These are phyloP conservation scores for Quercus lobata DNA, from an alignment of 331 rosid species.

Conservation along the genomic window DNA sequence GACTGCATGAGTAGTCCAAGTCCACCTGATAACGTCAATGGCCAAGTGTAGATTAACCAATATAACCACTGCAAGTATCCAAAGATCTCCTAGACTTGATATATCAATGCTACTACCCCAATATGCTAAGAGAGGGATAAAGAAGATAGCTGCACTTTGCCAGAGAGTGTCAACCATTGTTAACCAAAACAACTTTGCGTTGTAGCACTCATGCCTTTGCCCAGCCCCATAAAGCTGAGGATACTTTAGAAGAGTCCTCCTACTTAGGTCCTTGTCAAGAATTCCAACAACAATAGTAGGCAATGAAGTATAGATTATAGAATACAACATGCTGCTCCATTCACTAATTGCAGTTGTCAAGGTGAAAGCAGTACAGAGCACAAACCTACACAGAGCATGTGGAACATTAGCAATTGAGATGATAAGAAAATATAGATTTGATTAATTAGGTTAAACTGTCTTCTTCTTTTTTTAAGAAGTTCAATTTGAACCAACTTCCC, in stretches of 20 bases:
- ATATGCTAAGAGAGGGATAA: constrained; percentile 65
- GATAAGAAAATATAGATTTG: neutral
- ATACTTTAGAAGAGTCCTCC: constrained; percentile 56
- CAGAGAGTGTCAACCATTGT: constrained; percentile 73
- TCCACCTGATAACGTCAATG: constrained; percentile 83
- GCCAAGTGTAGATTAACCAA: constrained; percentile 86
- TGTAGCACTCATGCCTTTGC: constrained; percentile 78
- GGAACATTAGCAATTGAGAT: neutral
- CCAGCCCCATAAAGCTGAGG: constrained; percentile 93
- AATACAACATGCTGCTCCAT: constrained; percentile 82
- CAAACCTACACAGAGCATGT: constrained; percentile 57
- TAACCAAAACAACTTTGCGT: constrained; percentile 69
- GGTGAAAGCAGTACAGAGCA: constrained; percentile 59
- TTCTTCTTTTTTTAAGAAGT: neutral
- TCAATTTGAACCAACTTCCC: neutral
- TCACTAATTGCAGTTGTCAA: constrained; percentile 82
- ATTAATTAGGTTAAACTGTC: neutral
- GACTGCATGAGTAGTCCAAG: constrained; percentile 61
- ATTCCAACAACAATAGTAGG: constrained; percentile 85
- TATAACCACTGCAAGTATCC: constrained; percentile 79
- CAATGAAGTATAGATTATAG: constrained; percentile 64
- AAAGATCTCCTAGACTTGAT: constrained; percentile 86
- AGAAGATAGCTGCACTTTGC: constrained; percentile 80
- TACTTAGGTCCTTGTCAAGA: constrained; percentile 90
- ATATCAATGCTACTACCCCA: constrained; percentile 59